Evolutionary conservation across 169 alveolate genomes (phyloP).

Genomic region (Miamiensis avidus): DNA sequence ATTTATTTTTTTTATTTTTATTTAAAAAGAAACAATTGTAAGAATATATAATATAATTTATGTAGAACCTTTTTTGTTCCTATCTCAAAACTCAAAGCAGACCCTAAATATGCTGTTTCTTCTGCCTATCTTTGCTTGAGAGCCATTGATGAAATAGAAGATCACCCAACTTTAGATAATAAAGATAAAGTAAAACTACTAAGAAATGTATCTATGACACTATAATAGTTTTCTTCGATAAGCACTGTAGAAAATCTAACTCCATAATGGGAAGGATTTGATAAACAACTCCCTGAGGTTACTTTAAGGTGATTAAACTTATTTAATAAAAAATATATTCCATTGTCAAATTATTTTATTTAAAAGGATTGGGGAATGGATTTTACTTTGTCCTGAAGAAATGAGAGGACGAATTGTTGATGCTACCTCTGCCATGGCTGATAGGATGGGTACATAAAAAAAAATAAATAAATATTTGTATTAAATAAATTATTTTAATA

Average conservation of each 20-base stretch:
- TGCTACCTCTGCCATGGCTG: slow-evolving; percentile 23
- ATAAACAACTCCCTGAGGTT: slow-evolving; percentile 11
- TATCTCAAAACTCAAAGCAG: neutral
- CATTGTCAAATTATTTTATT: neutral
- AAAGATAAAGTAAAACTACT: slow-evolving; percentile 12
- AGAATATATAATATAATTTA: neutral
- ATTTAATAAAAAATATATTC: too few species aligned
- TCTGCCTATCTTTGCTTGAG: slow-evolving; percentile 20
- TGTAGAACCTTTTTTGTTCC: slow-evolving; percentile 16
- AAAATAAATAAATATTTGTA: too few species aligned
- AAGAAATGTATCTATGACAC: slow-evolving; percentile 1
- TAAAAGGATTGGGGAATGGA: slow-evolving; percentile 11
- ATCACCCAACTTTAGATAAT: slow-evolving; percentile 5
- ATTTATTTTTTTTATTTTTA: too few species aligned
- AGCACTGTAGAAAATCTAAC: slow-evolving; percentile 8
- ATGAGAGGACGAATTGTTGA: slow-evolving; percentile 19
- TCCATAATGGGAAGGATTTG: slow-evolving; percentile 8
- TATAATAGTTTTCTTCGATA: neutral
- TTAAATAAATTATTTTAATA: too few species aligned
- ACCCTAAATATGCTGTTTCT: slow-evolving; percentile 8
- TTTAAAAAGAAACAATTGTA: too few species aligned
- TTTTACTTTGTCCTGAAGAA: neutral
- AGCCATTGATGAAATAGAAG: slow-evolving; percentile 28
- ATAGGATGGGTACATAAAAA: slow-evolving; percentile 8
- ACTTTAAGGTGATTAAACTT: neutral